Base-by-base conservation (phyloP, 2,329 filamentous ascomycete species). In the Podosphaera leucotricha region DNA sequence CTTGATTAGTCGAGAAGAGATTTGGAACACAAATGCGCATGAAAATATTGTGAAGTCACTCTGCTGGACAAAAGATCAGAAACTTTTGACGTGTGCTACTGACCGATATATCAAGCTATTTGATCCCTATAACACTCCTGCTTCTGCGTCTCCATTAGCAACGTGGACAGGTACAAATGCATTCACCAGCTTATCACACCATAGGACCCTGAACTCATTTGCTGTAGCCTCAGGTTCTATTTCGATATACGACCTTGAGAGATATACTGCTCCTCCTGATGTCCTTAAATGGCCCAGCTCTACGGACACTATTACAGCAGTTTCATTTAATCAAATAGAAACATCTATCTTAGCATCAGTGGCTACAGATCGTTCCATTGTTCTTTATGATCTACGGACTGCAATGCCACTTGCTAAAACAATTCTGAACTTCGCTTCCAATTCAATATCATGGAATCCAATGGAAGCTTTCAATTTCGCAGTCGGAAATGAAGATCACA, bases 391-490 rank as follows among this genome's bases (percentile, higher is more conserved):
- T 58, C 68, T 95, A 39, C 77, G 90, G 43, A 93, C 87, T 11
- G 79, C 77, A 4, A 82, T 77, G 33, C 82, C 90, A 10, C 67
- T 95, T 16, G 72, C 80, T 49, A 86, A 86, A 57, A 78, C 81
- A 0, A 70, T 85, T 11, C 71, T 95, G 51, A 81, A 73, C 44
- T 79, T 98, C 52, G 75, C 85, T 33, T 80, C 75, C 47, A 94
- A 93, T 63, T 72, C 77, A 41, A 70, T 94, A 43, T 71, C 80
- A 38, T 98, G 87, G 84, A 94, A 94, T 53, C 90, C 90, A 0
- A 90, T 94, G 78, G 86, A 93, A 61, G 81, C 85, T 6, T 92
- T 92, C 67, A 93, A 95, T 63, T 78, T 95, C 56, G 87, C 85
- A 15, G 76, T 86, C 24, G 90, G 83, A 11, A 92, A 81, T 53